Evolutionary conservation across 202 grass and related monocot genomes (phyloP).

Genomic region (Setaria viridis): DNA sequence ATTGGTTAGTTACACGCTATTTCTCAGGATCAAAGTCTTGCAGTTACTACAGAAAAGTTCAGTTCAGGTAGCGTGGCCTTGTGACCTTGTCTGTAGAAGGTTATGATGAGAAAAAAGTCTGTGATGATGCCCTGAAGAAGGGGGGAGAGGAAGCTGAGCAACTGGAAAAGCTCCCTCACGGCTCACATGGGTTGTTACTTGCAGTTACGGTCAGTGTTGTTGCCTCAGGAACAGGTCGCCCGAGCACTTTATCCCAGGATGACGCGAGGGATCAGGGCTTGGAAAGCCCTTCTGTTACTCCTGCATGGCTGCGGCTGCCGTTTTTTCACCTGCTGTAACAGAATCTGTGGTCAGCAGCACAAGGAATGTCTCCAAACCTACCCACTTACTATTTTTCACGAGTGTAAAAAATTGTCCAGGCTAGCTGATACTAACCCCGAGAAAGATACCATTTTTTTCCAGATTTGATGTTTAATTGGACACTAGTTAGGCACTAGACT

Average conservation of each 20-base stretch:
- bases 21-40: conserved; percentile 1
- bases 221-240: conserved; percentile 48
- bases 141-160: not conserved
- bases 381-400: not conserved
- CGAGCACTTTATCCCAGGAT: conserved; percentile 45
- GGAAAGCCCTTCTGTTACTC: conserved; percentile 36
- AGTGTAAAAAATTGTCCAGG: not conserved
- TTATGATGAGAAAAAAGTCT: conserved; percentile 12
- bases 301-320: conserved; percentile 38
- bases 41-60: conserved; percentile 37
- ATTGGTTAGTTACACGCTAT: not conserved
- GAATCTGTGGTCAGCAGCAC: not conserved
- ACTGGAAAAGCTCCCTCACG: conserved; percentile 40
- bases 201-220: conserved; percentile 50
- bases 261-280: conserved; percentile 26
- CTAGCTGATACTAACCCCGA: conserved; percentile 13
- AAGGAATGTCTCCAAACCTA: conserved; percentile 42
- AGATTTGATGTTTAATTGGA: conserved; percentile 2
- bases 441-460: not conserved
- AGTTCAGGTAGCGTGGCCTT: conserved; percentile 27
- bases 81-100: conserved; percentile 7
- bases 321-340: conserved; percentile 39
- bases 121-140: conserved; percentile 7
- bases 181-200: conserved; percentile 60
- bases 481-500: not conserved